Base-by-base conservation (phyloP, 1,139 yeast genomes). In the Saccharomyces hybrid region DNA sequence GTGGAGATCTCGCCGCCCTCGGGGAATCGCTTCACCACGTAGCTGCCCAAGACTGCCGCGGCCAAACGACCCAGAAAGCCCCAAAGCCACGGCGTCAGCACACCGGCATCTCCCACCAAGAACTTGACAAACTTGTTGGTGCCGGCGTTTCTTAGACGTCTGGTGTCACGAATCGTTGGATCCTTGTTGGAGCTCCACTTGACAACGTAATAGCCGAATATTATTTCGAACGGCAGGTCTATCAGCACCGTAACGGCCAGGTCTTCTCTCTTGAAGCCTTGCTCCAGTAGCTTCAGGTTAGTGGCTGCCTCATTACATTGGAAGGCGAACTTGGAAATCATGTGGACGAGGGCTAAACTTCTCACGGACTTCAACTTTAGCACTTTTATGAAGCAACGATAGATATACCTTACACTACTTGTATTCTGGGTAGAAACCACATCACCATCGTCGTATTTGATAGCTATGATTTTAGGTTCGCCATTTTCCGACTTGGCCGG, bases 251-350 rank as follows among this genome's bases (percentile, higher is more conserved):
- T 88, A 14, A 93, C 81, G 1, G 98, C 95, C 49, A 93, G 76
- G 69, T 93, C 98, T 70, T 93, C 99, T 66, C 91, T 88, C 38
- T 95, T 83, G 52, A 93, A 81, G 0, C 99, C 99, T 66, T 86
- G 86, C 68, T 93, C 99, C n/a, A 93, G 75, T 27, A 95, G 75
- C 67, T 91, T 93, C 64, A 93, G 78, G 66, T 91, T 91, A 1
- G 99, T 93, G 26, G 96, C 98, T 3, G 95, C 91, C 69, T 93
- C 99, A 64, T 91, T 93, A 19, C 93, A 96, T 68, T 91, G 96
- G 69, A 93, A 95, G 4, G 96, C 99, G 55, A 93, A 78, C 68
- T 93, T 93, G 42, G 96, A 86, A 14, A 89, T 70, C 49, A 93
- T 71, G 64, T 90, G 90, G 11, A 95, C 81, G 0, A 84, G 64